These are phyloP conservation scores for Candida dendrica DNA, from an alignment of 805 yeast species.

Conservation along the genomic window DNA sequence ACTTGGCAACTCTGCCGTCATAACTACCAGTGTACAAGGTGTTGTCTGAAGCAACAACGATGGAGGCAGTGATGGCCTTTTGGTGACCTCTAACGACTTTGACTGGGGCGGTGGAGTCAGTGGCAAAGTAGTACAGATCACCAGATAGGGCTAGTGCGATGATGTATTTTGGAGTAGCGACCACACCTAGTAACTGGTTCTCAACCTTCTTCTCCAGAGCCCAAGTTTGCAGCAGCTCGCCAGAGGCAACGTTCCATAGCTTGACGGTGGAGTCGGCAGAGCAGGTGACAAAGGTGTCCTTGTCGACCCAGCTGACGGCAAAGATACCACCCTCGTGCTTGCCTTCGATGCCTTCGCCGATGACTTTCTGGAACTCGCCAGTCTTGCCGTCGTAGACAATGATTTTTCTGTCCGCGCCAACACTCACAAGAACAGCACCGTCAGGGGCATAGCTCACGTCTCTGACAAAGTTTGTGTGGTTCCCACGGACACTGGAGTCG, in stretches of 20 bases:
- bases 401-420: constrained; percentile 76
- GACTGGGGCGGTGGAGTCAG: constrained; percentile 25
- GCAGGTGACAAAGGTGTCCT: constrained; percentile 62
- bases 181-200: constrained; percentile 77
- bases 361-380: constrained; percentile 61
- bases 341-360: constrained; percentile 25
- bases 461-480: constrained; percentile 72
- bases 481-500: constrained; percentile 58
- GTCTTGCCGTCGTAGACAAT: constrained; percentile 80
- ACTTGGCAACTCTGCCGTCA: constrained; percentile 66
- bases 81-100: constrained; percentile 69
- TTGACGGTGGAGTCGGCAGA: constrained; percentile 79
- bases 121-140: constrained; percentile 51
- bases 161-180: constrained; percentile 51
- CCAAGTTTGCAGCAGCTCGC: constrained; percentile 44
- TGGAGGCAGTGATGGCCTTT: constrained; percentile 62
- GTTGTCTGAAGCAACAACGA: constrained; percentile 18
- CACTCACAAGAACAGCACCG: constrained; percentile 69
- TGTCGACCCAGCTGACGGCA: constrained; percentile 62
- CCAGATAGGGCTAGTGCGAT: constrained; percentile 70
- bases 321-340: constrained; percentile 78
- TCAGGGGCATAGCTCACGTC: constrained; percentile 79
- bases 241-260: constrained; percentile 46
- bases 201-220: constrained; percentile 37
- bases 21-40: constrained; percentile 60